phyloP scores from a whole-genome alignment of 495 filamentous ascomycete species.

The Lentithecium fluviatile region DNA sequence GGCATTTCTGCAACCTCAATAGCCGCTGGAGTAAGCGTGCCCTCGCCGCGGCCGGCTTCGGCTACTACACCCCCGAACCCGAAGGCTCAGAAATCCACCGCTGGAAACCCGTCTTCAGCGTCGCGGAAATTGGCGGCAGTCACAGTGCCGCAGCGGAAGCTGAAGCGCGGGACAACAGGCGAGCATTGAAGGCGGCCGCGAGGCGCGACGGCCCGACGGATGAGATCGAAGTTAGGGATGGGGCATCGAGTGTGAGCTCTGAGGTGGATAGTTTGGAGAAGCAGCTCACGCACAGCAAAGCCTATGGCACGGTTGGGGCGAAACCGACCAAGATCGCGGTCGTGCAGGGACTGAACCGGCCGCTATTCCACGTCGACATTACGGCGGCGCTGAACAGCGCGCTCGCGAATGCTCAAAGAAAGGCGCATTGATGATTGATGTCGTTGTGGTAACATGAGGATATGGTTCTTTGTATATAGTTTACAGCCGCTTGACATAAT shows the following conservation, averaged over 20 bases:
- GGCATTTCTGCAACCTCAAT: conserved; percentile 93
- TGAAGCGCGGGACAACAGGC: conserved; percentile 44
- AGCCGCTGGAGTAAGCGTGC: conserved; percentile 98
- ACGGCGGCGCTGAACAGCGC: conserved; percentile 90
- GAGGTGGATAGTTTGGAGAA: conserved; percentile 45
- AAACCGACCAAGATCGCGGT: conserved; percentile 54
- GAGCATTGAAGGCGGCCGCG: conserved; percentile 19
- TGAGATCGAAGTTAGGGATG: conserved; percentile 36
- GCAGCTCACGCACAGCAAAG: conserved; percentile 49
- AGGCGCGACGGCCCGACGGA: conserved; percentile 24
- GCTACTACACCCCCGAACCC: conserved; percentile 66
- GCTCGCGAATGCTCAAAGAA: conserved; percentile 68
- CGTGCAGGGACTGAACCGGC: conserved; percentile 81
- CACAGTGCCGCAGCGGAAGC: conserved; percentile 65
- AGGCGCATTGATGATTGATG: conserved; percentile 21
- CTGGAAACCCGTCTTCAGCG: conserved; percentile 96
- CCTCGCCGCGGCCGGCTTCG: conserved; percentile 88
- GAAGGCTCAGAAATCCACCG: conserved; percentile 55
- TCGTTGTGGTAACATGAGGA: neutral
- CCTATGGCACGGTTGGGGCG: conserved; percentile 36
- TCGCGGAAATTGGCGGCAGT: conserved; percentile 79
- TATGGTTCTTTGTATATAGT: neutral
- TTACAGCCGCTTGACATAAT: no score
- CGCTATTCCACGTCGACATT: conserved; percentile 92
- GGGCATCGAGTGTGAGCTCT: conserved; percentile 30